A percentile compares a stretch with the other conserved stretches of the same genome.
Conservation (phyloP, 441 rosid genomes). For the Arabidopsis lyrata region DNA sequence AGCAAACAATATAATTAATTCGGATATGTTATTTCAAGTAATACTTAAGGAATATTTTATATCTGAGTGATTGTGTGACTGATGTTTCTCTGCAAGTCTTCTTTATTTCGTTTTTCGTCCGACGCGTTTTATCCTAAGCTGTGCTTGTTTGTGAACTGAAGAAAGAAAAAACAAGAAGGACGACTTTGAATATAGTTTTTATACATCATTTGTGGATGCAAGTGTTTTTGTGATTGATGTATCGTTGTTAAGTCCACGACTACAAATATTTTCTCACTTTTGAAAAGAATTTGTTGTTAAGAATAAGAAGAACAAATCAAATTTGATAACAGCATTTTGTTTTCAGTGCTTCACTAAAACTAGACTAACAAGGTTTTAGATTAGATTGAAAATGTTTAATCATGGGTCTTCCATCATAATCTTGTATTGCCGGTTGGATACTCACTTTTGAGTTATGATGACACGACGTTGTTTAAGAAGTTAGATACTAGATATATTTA, state of each 20-base stretch:
- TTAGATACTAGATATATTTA: too few species aligned
- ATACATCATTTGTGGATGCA: neutral
- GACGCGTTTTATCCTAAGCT: constrained; percentile 38
- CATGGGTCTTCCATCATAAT: neutral
- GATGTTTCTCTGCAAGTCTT: constrained; percentile 22
- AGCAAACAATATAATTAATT: neutral
- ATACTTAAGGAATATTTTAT: constrained; percentile 14
- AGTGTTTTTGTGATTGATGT: constrained; percentile 17
- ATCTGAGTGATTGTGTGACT: constrained; percentile 28
- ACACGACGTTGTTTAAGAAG: too few species aligned
- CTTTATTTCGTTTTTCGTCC: constrained; percentile 5
- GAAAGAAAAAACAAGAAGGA: constrained; percentile 18
- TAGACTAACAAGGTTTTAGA: neutral
- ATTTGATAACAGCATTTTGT: constrained; percentile 14
- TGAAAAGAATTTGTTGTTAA: constrained; percentile 2
- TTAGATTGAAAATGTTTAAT: neutral
- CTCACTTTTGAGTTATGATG: too few species aligned
- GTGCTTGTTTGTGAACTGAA: constrained; percentile 4
- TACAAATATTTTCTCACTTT: neutral
- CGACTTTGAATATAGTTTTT: constrained; percentile 33
- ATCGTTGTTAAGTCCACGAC: constrained; percentile 25
- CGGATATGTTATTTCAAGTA: constrained; percentile 20
- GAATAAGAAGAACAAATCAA: constrained; percentile 28
- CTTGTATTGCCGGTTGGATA: too few species aligned
- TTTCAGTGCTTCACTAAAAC: constrained; percentile 2